Base-by-base conservation (phyloP, 805 yeast genomes). In the Metschnikowia koreensis region DNA sequence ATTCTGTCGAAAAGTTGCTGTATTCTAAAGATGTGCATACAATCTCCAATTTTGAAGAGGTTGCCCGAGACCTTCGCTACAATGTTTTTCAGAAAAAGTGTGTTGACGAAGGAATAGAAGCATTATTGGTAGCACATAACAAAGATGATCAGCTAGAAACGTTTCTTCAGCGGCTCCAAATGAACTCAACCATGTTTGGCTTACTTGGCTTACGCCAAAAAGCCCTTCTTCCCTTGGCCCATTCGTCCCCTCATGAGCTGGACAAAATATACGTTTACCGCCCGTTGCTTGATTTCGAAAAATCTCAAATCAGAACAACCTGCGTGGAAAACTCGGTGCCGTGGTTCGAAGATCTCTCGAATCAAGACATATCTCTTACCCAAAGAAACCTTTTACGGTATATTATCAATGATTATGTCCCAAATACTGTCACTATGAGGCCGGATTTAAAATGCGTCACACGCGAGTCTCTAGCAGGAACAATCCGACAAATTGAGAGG, bases 291-390 rank as follows among this genome's bases (percentile, higher is more conserved):
- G 63, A 57, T 0, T 60, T 73, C 16, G 45, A 60, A 0, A 88
- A 89, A 60, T 11, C 52, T 0, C 71, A 74, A 1, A 69, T 86
- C 2, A 66, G 73, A 6, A 61, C 71, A 0, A 78, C 80, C 11
- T 86, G 91, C 48, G 39, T 48, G 9, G 44, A 48, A 0, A 62
- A 73, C 17, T 49, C 57, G 1, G 55, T 87, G 0, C 45, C 53
- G 0, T 88, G 94, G 93, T 82, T 84, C 61, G 92, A 87, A 59
- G 96, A 89, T 59, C 61, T 68, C 2, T 82, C 93, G 0, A 89
- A 89, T 56, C 60, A 61, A 2, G 83, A 84, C 57, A 67, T 75
- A 1, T 59, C 61, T 9, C 71, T 84, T 42, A 87, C 93, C 0
- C 59, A 68, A 37, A 70, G 96, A 46, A 88, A 88, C 59, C 66